Conservation (phyloP, 2,329 filamentous ascomycete species). For the Rhynchosporium graminicola region DNA sequence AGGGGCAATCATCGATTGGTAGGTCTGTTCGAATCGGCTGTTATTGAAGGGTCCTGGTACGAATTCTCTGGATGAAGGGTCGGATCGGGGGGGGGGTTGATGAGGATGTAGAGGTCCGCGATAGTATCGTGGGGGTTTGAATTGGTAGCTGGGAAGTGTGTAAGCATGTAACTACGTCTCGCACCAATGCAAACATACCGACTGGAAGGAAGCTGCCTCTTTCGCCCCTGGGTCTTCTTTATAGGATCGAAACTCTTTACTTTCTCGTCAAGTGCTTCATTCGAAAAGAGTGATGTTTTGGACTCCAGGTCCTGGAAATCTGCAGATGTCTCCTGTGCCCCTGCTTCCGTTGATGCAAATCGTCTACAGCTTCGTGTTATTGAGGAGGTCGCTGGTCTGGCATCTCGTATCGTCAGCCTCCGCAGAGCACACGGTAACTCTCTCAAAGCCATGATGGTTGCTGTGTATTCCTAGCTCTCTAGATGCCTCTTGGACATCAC, state of each 20-base stretch:
- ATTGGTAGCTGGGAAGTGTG: conserved; percentile 73
- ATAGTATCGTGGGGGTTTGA: conserved; percentile 90
- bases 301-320: conserved; percentile 48
- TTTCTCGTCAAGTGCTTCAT: conserved; percentile 41
- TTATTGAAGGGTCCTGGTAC: conserved; percentile 87
- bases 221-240: conserved; percentile 46
- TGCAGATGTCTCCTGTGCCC: conserved; percentile 29
- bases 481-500: conserved; percentile 24
- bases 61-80: conserved; percentile 85
- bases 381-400: conserved; percentile 21
- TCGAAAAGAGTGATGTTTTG: conserved; percentile 45
- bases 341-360: conserved; percentile 37
- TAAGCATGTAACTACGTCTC: neutral
- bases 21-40: conserved; percentile 87
- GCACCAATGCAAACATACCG: conserved; percentile 39
- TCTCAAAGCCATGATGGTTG: conserved; percentile 38
- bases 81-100: conserved; percentile 82
- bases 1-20: conserved; percentile 78
- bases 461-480: conserved; percentile 7
- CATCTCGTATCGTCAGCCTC: conserved; percentile 34
- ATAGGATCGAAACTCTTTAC: conserved; percentile 50
- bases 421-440: conserved; percentile 38
- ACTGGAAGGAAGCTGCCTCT: conserved; percentile 43
- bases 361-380: conserved; percentile 29
- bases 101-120: conserved; percentile 91